phyloP scores from a whole-genome alignment of 257 asterid species.

The Solanum piurae region DNA sequence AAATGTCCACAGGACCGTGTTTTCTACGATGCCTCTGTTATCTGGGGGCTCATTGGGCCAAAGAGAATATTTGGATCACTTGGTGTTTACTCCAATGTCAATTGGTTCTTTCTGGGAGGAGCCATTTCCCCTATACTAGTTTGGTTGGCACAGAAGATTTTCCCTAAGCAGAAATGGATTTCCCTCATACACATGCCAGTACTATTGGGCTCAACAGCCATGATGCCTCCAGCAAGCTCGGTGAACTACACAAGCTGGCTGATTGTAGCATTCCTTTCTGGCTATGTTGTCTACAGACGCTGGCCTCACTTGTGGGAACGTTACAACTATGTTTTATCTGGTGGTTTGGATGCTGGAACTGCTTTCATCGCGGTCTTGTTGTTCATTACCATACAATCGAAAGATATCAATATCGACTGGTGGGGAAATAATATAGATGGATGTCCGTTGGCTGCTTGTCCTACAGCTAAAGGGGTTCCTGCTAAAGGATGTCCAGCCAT shows the following conservation, averaged over 20 bases:
- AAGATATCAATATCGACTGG: slow-evolving; percentile 19
- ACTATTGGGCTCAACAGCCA: slow-evolving; percentile 27
- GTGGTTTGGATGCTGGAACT: slow-evolving; percentile 53
- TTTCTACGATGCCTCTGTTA: slow-evolving; percentile 45
- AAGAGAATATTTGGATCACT: slow-evolving; percentile 41
- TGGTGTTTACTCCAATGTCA: slow-evolving; percentile 25
- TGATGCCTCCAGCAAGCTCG: slow-evolving; percentile 51
- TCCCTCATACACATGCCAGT: slow-evolving; percentile 32
- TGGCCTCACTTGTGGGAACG: slow-evolving; percentile 39
- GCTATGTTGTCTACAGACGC: slow-evolving; percentile 28
- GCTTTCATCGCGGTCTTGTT: slow-evolving; percentile 33
- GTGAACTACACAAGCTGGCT: slow-evolving; percentile 55
- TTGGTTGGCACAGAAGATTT: slow-evolving; percentile 23
- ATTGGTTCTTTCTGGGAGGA: slow-evolving; percentile 56
- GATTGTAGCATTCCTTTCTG: slow-evolving; percentile 20
- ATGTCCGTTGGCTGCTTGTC: slow-evolving; percentile 47
- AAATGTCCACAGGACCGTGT: slow-evolving; percentile 38
- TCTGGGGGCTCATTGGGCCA: slow-evolving; percentile 62
- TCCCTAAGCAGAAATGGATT: slow-evolving; percentile 35
- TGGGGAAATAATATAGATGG: slow-evolving; percentile 50
- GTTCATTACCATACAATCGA: slow-evolving; percentile 17
- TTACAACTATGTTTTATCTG: slow-evolving; percentile 45
- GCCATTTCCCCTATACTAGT: slow-evolving; percentile 30
- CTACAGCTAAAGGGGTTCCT: slow-evolving; percentile 35
- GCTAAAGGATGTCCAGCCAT: slow-evolving; percentile 29